Evolutionary conservation across 2,329 filamentous ascomycete genomes (phyloP), one percentile per base, ranked within the genome.

Genomic region (Pyricularia pennisetigena): DNA sequence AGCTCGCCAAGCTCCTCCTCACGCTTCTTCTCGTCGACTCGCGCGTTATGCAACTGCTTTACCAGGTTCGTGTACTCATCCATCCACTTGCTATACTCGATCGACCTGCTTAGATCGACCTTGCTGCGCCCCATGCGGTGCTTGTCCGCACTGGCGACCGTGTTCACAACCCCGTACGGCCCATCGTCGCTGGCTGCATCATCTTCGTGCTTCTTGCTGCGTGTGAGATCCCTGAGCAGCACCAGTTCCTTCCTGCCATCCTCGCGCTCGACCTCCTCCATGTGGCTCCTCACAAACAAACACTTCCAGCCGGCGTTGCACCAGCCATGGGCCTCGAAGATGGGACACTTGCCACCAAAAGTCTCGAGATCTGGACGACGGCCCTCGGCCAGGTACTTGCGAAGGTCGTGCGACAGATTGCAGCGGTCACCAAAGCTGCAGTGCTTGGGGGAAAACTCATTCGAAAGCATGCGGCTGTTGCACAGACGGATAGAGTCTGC

Each of bases 301-400:
- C 95, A 99, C 77, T 94, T 97, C 94, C 94, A 99, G 6, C 95
- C 95, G 16, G 90, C 87, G 65, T 86, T 85, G 74, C 95, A 99
- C 70, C 83, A 87, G 14, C 94, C 94, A 71, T 90, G 86, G 20
- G 83, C 82, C 72, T 92, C 89, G 77, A 88, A 97, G 9, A 97
- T 85, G 0, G 94, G 94, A 75, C 95, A 99, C 70, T 90, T 83
- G 7, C 92, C 90, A 61, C 83, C 84, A 74, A 97, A 90, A 0
- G 90, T 92, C 5, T 85, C 84, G 57, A 97, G 82, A 74, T 98
- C 92, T 70, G 87, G 87, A 63, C 92, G 88, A 72, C 94, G 94
- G 70, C 93, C 91, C 68, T 95, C 88, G 35, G 85, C 86, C 65
- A 99, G 81, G 75, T 99, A 99, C 75, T 88, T 89, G 71, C 95